These are phyloP conservation scores for Sphaceloma murrayae DNA, from an alignment of 2,329 filamentous ascomycete species.

Conservation along the genomic window DNA sequence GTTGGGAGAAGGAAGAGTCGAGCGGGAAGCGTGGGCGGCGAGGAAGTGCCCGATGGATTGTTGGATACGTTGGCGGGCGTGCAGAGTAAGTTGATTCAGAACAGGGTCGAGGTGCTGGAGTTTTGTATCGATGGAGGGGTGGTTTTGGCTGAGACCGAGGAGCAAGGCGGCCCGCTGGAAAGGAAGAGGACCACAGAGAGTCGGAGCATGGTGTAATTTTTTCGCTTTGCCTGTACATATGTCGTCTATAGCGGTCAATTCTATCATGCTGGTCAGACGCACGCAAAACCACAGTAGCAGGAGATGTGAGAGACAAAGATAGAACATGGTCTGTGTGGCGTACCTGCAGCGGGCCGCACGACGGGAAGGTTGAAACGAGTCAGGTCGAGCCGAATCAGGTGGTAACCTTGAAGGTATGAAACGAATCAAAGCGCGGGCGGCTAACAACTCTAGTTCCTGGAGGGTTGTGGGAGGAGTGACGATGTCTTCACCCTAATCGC, in stretches of 20 bases:
- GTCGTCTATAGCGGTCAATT: background rate
- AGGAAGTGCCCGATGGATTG: slow-evolving; percentile 2
- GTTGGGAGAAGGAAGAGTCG: background rate
- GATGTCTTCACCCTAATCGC: slow-evolving; percentile 6
- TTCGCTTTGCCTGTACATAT: background rate
- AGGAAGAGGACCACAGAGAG: background rate
- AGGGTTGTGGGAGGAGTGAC: background rate
- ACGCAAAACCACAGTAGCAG: background rate
- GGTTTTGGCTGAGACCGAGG: background rate
- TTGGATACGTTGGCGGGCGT: slow-evolving; percentile 1
- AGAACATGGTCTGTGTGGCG: background rate
- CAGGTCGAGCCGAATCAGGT: too few species aligned
- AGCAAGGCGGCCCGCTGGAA: background rate
- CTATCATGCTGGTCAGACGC: background rate
- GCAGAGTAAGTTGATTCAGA: slow-evolving; percentile 4
- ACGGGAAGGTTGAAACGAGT: slow-evolving; percentile 11
- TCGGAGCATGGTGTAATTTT: slow-evolving; percentile 1
- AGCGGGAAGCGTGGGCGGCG: background rate
- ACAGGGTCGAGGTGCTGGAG: slow-evolving; percentile 3
- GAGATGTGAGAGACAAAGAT: slow-evolving; percentile 9
- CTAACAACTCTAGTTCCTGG: background rate
- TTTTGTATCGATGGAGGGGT: slow-evolving; percentile 4
- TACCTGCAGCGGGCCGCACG: slow-evolving; percentile 14
- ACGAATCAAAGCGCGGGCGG: background rate
- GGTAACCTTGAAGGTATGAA: too few species aligned